These are phyloP conservation scores for Mucor indicus DNA, from an alignment of 371 early-diverging fungal species.

Conservation along the genomic window DNA sequence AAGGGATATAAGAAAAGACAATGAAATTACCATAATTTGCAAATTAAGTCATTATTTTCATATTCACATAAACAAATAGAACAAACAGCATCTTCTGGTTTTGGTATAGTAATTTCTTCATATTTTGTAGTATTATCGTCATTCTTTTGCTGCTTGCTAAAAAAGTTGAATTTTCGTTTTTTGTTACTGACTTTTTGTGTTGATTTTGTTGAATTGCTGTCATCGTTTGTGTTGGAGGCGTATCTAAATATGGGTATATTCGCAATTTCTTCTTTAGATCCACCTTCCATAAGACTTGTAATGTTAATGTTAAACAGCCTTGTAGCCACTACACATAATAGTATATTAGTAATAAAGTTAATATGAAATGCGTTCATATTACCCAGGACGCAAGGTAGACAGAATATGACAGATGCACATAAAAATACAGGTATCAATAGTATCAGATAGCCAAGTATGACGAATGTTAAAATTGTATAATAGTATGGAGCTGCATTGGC, in stretches of 20 bases:
- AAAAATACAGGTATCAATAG: conserved; percentile 59
- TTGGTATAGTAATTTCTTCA: conserved; percentile 19
- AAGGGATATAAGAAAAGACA: background rate
- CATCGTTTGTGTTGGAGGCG: background rate
- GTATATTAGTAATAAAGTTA: background rate
- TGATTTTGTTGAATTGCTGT: background rate
- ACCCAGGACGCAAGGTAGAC: conserved; percentile 58
- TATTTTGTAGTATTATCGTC: background rate
- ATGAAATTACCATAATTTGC: conserved; percentile 48
- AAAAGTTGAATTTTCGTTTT: background rate
- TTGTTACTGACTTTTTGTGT: background rate
- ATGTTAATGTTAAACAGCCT: conserved; percentile 53
- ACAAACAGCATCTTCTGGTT: conserved; percentile 50
- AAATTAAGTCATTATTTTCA: conserved; percentile 54
- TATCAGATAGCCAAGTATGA: conserved; percentile 64
- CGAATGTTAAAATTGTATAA: conserved; percentile 55
- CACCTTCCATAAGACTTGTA: conserved; percentile 50
- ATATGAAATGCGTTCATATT: background rate
- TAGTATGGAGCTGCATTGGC: conserved; percentile 49
- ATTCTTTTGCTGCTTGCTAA: background rate
- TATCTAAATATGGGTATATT: conserved; percentile 42
- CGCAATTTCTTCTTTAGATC: conserved; percentile 52
- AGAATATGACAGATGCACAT: conserved; percentile 59
- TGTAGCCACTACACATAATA: conserved; percentile 34
- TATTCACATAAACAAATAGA: conserved; percentile 64